Evolutionary conservation across 805 yeast species (phyloP).

Genomic region (Grigorovia humatica): DNA sequence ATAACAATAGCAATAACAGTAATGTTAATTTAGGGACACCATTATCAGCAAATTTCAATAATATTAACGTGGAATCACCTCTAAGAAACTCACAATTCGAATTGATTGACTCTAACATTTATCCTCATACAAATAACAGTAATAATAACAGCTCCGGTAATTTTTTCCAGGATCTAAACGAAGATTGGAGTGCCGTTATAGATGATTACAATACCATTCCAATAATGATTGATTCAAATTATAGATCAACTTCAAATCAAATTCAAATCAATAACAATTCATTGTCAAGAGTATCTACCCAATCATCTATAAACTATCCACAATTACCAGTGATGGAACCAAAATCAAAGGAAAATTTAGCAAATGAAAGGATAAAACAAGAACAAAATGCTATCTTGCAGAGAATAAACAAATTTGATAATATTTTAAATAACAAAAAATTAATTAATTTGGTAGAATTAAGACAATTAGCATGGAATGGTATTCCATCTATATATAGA

Average conservation of each 20-base stretch:
- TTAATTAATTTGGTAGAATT: conserved; percentile 61
- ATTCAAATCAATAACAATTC: conserved; percentile 3
- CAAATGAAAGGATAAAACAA: conserved; percentile 25
- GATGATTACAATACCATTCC: conserved; percentile 31
- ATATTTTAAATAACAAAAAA: conserved; percentile 40
- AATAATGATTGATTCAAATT: conserved; percentile 12
- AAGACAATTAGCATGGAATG: conserved; percentile 84
- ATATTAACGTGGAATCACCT: neutral
- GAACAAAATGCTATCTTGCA: conserved; percentile 50
- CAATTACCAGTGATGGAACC: conserved; percentile 17
- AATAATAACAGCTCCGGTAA: conserved; percentile 21
- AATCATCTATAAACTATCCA: conserved; percentile 19
- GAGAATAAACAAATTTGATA: conserved; percentile 57
- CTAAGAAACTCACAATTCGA: neutral
- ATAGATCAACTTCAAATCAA: neutral
- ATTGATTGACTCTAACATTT: neutral
- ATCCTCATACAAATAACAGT: conserved; percentile 18
- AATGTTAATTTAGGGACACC: neutral
- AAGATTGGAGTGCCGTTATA: conserved; percentile 85
- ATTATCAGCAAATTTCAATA: neutral
- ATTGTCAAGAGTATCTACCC: conserved; percentile 9
- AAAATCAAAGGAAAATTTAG: conserved; percentile 19
- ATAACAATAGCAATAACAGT: conserved; percentile 2
- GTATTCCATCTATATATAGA: conserved; percentile 73
- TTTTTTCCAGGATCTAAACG: conserved; percentile 64